These are phyloP conservation scores for Hypsizygus ulmarius DNA, from an alignment of 1,284 basidiomycete species.

Conservation along the genomic window DNA sequence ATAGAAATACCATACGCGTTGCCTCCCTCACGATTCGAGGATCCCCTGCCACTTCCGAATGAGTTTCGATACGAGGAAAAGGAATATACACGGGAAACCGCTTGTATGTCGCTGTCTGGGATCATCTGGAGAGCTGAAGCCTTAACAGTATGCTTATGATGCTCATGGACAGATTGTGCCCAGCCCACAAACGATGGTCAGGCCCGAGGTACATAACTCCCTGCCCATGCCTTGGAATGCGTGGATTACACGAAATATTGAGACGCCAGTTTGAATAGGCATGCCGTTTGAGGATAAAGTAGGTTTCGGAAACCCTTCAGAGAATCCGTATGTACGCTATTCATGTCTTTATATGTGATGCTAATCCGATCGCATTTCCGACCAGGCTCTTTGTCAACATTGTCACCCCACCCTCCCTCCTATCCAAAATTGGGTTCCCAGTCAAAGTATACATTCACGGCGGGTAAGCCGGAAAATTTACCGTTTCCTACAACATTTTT, in stretches of 20 bases:
- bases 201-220: constrained; percentile 43
- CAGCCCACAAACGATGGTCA: constrained; percentile 68
- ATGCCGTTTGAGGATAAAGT: constrained; percentile 52
- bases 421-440: constrained; percentile 47
- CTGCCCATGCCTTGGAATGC: background rate
- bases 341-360: background rate
- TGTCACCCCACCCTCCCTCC: constrained; percentile 57
- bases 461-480: constrained; percentile 39
- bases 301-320: constrained; percentile 63
- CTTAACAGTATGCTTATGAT: background rate
- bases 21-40: constrained; percentile 59
- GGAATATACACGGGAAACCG: constrained; percentile 60
- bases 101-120: constrained; percentile 35
- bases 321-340: constrained; percentile 64
- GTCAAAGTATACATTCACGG: constrained; percentile 78
- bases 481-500: background rate
- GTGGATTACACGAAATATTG: background rate
- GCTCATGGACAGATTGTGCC: constrained; percentile 42
- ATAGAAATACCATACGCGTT: constrained; percentile 73
- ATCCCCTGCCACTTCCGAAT: constrained; percentile 55
- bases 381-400: constrained; percentile 58
- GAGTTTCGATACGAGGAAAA: constrained; percentile 54
- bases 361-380: too few species aligned
- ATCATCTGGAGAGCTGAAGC: background rate
- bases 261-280: constrained; percentile 31